These are phyloP conservation scores for Solanum corneliomulleri DNA, from an alignment of 257 asterid species.

Conservation along the genomic window DNA sequence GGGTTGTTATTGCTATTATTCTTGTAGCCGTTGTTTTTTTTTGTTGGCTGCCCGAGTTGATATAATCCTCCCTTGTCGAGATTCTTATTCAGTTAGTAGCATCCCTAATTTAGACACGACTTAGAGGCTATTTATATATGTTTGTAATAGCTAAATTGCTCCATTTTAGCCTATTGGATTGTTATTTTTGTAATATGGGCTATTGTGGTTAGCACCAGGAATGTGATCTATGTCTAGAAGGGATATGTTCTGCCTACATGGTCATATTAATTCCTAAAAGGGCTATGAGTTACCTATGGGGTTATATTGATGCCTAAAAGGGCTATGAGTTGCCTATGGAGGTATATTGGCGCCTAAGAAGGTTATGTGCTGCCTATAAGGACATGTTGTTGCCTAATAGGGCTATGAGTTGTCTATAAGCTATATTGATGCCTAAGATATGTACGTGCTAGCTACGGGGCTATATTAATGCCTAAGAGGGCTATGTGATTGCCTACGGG, in stretches of 20 bases:
- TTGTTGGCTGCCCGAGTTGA: background rate
- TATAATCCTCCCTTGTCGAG: background rate
- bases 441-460: fast-evolving
- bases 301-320: background rate
- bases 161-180: background rate
- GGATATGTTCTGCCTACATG: background rate
- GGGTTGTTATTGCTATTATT: background rate
- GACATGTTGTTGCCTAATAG: too few species aligned
- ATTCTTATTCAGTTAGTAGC: background rate
- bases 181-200: background rate
- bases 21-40: background rate
- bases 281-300: background rate
- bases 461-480: background rate
- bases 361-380: too few species aligned
- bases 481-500: background rate
- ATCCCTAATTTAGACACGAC: background rate
- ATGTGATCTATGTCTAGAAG: background rate
- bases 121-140: background rate
- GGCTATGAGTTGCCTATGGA: background rate
- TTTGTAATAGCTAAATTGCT: too few species aligned
- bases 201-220: background rate
- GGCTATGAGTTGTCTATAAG: too few species aligned
- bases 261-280: background rate
- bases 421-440: background rate
- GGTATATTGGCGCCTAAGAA: background rate